Evolutionary conservation across 208 protist genomes (phyloP).

Genomic region (Trypanosoma cruzi): DNA sequence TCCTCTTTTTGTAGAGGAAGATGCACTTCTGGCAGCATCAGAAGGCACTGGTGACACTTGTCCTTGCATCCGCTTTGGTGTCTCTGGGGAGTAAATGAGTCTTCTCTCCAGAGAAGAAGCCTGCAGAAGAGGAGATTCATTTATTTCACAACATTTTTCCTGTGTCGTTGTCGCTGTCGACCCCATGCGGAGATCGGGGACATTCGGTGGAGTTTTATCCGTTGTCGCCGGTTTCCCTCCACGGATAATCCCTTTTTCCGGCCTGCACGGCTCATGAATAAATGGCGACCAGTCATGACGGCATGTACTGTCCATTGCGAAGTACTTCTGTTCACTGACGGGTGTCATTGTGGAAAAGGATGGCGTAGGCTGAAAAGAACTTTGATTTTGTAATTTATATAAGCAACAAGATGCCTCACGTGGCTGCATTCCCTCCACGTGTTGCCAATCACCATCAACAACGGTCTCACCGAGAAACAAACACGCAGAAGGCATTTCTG

Average conservation of each 20-base stretch:
- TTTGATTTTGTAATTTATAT: not conserved
- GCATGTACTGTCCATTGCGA: not conserved
- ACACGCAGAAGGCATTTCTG: not conserved
- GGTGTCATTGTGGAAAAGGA: slow-evolving; percentile 8
- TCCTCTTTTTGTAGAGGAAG: no score
- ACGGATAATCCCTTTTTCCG: not conserved
- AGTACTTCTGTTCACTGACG: not conserved
- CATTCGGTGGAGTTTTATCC: not conserved
- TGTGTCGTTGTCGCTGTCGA: not conserved
- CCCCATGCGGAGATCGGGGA: not conserved
- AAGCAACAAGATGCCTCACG: not conserved
- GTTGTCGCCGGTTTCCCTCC: not conserved
- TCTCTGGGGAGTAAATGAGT: slow-evolving; percentile 8
- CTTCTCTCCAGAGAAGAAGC: not conserved
- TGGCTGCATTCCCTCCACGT: not conserved
- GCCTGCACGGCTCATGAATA: slow-evolving; percentile 16
- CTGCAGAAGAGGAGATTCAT: not conserved
- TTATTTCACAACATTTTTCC: not conserved
- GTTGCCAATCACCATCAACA: no score
- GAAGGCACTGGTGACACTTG: not conserved
- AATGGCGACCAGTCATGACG: not conserved
- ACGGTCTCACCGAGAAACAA: no score
- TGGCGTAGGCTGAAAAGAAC: not conserved
- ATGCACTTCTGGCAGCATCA: no score
- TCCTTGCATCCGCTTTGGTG: not conserved